These are phyloP conservation scores for Verticillium isaacii DNA, from an alignment of 2,329 filamentous ascomycete species.

Conservation along the genomic window DNA sequence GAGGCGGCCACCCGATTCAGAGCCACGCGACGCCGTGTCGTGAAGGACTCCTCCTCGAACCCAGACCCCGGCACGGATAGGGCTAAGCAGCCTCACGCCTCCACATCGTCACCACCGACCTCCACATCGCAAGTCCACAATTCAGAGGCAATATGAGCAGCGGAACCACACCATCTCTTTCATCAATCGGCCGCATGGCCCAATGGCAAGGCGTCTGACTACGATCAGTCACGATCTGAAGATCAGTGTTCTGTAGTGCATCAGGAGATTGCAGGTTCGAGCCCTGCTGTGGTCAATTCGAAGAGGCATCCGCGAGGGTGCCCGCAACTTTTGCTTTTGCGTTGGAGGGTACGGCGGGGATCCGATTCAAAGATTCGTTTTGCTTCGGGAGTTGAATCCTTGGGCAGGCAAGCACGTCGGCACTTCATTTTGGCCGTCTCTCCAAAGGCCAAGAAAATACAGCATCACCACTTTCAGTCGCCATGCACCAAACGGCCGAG, in stretches of 20 bases:
- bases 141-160: background rate
- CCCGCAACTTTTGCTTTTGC: background rate
- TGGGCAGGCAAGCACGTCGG: too few species aligned
- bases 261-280: background rate
- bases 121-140: background rate
- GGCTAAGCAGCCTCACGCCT: background rate
- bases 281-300: background rate
- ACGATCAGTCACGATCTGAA: slow-evolving; percentile 19
- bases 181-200: slow-evolving; percentile 17
- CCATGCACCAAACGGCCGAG: background rate
- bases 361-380: too few species aligned
- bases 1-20: too few species aligned
- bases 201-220: slow-evolving; percentile 40
- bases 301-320: background rate
- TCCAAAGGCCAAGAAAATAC: too few species aligned
- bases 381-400: too few species aligned
- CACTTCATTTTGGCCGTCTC: too few species aligned
- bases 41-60: too few species aligned
- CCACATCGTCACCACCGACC: background rate
- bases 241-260: background rate
- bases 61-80: background rate
- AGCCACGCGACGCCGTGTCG: too few species aligned
- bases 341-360: background rate
- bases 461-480: too few species aligned
- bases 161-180: background rate